Conservation (phyloP, 2,329 filamentous ascomycete species). For the Tolypocladium ophioglossoides region DNA sequence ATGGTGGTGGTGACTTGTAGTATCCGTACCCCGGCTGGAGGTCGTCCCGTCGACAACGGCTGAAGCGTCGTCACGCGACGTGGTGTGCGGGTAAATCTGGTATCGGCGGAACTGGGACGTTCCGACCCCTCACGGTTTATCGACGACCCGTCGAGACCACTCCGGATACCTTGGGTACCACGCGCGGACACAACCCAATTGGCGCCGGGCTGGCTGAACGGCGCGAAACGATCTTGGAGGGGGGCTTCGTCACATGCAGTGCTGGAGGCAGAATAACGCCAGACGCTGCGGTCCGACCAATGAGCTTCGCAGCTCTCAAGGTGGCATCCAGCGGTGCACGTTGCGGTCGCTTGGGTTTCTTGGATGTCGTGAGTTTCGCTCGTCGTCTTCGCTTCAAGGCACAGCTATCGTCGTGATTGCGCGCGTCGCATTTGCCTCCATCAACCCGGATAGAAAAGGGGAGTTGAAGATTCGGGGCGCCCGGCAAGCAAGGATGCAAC, state of each 20-base stretch:
- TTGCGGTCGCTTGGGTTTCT: background rate
- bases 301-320: background rate
- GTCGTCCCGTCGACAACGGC: background rate
- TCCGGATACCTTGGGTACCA: background rate
- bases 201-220: background rate
- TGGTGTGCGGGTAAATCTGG: background rate
- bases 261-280: background rate
- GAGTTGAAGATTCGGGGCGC: background rate
- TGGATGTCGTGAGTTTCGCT: background rate
- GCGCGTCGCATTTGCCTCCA: background rate
- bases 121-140: background rate
- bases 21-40: background rate
- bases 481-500: background rate
- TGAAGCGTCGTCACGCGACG: background rate
- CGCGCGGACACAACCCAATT: background rate
- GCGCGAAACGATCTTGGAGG: background rate
- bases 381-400: background rate
- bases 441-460: background rate
- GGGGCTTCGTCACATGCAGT: background rate
- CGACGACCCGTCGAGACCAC: background rate
- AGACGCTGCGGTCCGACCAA: slow-evolving; percentile 1
- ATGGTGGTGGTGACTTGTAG: slow-evolving; percentile 26
- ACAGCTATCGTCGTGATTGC: background rate
- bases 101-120: background rate
- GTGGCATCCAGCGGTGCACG: background rate